Evolutionary conservation across 2,329 filamentous ascomycete genomes (phyloP), one percentile per base, ranked within the genome.

Genomic region (Hawksworthiomyces lignivorus): DNA sequence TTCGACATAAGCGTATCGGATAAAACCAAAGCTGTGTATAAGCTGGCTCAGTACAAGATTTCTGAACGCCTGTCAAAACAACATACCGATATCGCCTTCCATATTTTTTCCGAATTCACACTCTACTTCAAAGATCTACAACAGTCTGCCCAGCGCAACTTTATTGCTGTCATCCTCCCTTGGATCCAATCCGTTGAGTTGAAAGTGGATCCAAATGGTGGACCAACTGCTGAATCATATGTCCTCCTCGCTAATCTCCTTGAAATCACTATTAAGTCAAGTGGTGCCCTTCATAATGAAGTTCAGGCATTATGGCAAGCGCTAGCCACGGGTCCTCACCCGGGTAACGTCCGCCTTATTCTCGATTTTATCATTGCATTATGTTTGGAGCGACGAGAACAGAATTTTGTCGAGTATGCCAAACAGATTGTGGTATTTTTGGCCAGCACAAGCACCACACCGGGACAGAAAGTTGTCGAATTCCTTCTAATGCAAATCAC

Each of bases 1-100:
- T 94, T 96, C 45, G 92, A 98, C 55, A 97, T 98, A 54, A 96
- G 89, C 59, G 92, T 98, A 44, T 94, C 90, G 0, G 94, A 98
- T 64, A 97, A 96, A 64, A 98, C 94, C 0, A 94, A 94, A 51
- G 89, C 90, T 0, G 90, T 98, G 3, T 98, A 97, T 64, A 98
- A 98, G 64, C 72, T 94, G 33, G 92, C 94, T 0, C 92, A 98
- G 57, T 97, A 96, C 51, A 90, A 97, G 57, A 94, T 94, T 18
- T 97, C 92, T 0, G 88, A 90, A 54, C 76, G 89, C 17, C 73
- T 98, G 29, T 85, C 89, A 1, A 87, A 86, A 54, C 86, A 94
- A 50, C 87, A 98, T 58, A 77, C 85, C 0, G 88, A 95, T 50
- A 66, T 95, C 30, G 89, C 90, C 0, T 96, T 97, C 55, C 79